Base-by-base conservation (phyloP, 371 early-diverging fungal species). In the Mucor indicus region DNA sequence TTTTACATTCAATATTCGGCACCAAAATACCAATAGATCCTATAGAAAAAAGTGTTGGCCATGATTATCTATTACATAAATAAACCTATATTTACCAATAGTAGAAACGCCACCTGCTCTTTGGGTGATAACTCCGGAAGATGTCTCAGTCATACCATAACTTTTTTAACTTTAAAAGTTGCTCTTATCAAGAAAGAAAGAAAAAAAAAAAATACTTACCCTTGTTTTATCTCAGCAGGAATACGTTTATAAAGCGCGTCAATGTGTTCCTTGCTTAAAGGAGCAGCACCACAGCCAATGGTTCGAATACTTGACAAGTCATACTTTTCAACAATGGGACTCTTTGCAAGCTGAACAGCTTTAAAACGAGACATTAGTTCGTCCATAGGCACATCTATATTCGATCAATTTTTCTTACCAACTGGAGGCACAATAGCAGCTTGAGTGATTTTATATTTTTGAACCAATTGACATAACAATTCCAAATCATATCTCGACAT, bases 371-470 rank as follows among this genome's bases (percentile, higher is more conserved):
- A 30, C 11, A 24, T n/a, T n/a, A n/a, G n/a, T n/a, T n/a, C n/a
- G n/a, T n/a, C n/a, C n/a, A n/a, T n/a, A n/a, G n/a, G n/a, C n/a
- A n/a, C n/a, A 46, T 25, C 2, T 20, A 24, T 22, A 11, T 13
- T n/a, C n/a, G n/a, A n/a, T n/a, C n/a, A n/a, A n/a, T n/a, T n/a
- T 19, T 33, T 39, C 58, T 55, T 66, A 66, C 67, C 75, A 42
- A 92, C 84, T 0, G 94, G 92, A 11, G 94, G 93, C 1, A 89
- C 92, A 42, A 93, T 72, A 55, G 79, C 79, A 2, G 83, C 75
- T 15, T 75, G 64, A 19, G 89, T 85, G 31, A 91, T 71, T 46
- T 75, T 72, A 62, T 85, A 69, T 4, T 66, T 67, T 50, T 83
- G 72, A 23, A 91, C 67, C 15, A 74, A 45, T 24, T 62, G 51